Conservation (phyloP, 192 early-diverging fungal genomes). For the Cetraspora pellucida region DNA sequence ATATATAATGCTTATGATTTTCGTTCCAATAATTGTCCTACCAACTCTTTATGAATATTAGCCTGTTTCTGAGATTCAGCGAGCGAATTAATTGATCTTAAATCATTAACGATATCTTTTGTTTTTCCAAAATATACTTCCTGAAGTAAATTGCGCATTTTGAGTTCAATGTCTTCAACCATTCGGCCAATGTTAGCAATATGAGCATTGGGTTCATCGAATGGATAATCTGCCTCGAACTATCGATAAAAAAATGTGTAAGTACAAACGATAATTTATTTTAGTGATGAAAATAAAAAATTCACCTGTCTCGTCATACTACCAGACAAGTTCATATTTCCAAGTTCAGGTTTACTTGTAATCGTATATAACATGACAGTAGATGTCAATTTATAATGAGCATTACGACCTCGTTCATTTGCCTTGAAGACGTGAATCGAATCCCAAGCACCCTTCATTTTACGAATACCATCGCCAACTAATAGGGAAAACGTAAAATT, state of each 20-base stretch:
- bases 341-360: constrained; percentile 66
- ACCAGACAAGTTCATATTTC: constrained; percentile 84
- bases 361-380: constrained; percentile 94
- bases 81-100: constrained; percentile 78
- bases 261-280: neutral
- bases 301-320: constrained; percentile 89
- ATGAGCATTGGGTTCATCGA: constrained; percentile 77
- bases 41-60: constrained; percentile 78
- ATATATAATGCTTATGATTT: too few species aligned
- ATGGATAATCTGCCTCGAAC: constrained; percentile 81
- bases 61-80: constrained; percentile 75
- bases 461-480: constrained; percentile 58
- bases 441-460: constrained; percentile 94
- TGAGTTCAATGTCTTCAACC: constrained; percentile 98
- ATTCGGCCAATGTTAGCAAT: constrained; percentile 94
- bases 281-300: neutral
- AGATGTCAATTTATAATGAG: constrained; percentile 95
- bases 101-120: constrained; percentile 93
- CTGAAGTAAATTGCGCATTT: constrained; percentile 92
- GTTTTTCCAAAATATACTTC: constrained; percentile 99
- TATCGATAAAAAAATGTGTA: constrained; percentile 38
- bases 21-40: constrained; percentile 67
- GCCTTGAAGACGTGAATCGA: constrained; percentile 98
- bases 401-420: constrained; percentile 77
- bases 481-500: constrained; percentile 1